Base-by-base conservation (phyloP, 176 grass and related monocot genomes). In the Musa troglodytarum region DNA sequence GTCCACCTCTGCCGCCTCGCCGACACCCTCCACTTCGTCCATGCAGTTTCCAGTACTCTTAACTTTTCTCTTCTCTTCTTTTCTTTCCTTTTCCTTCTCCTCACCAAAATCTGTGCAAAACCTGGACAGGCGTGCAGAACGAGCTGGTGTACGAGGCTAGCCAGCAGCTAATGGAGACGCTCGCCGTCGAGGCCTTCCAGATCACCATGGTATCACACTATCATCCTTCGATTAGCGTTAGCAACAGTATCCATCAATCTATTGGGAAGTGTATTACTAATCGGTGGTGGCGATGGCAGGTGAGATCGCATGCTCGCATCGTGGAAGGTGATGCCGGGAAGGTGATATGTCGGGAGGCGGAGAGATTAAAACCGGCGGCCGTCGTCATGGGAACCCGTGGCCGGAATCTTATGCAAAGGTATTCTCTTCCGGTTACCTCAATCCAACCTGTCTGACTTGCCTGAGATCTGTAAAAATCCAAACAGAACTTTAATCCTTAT, bases 301-400 rank as follows among this genome's bases (percentile, higher is more conserved):
- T 92, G 54, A 82, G 21, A 51, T 86, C 87, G 66, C 86, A 85
- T 74, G 89, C 89, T 21, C 68, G 89, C 5, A 88, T 96, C 52
- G 81, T 90, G 52, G 83, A 92, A 86, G 89, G 89, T 17, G 87
- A 92, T 71, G 73, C 93, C 67, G 89, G 87, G 57, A 90, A 86
- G 75, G 83, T 83, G 76, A 92, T 96, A 71, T 96, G 93, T 76
- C 53, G 21, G 75, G 89, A 92, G 81, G 87, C 87, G 4, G 93
- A 96, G 25, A 79, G 65, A 68, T 34, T 96, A 54, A 96, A 90
- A 66, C 93, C 89, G 53, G 89, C 89, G 75, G 89, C 89, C 5
- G 87, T 96, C 56, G 76, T 96, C 81, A 67, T 96, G 86, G 93
- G 93, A 29, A 92, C 93, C 52, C 85, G 85, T 69, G 89, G 93